Percentiles rank a stretch among this genome's conserved stretches.
Conservation (phyloP, 2,329 filamentous ascomycete genomes). For the Aspergillus sp. region DNA sequence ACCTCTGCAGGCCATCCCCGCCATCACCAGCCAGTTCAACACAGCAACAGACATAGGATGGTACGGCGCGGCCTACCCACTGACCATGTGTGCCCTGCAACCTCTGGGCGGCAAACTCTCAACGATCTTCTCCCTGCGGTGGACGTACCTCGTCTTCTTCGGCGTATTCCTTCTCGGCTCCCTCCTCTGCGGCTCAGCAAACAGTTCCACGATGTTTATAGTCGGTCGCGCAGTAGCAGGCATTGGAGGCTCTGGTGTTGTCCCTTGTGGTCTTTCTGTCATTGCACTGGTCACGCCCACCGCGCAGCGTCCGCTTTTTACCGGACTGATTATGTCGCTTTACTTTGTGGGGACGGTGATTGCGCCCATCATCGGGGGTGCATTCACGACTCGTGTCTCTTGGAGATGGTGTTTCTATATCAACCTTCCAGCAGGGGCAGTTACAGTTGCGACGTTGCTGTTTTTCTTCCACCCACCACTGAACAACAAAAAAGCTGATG, state of each 20-base stretch:
- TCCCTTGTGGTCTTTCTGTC: slow-evolving; percentile 31
- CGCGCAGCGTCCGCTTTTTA: slow-evolving; percentile 31
- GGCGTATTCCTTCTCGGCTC: slow-evolving; percentile 40
- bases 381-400: slow-evolving; percentile 25
- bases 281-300: slow-evolving; percentile 34
- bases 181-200: slow-evolving; percentile 32
- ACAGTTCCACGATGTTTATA: slow-evolving; percentile 31
- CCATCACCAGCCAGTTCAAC: slow-evolving; percentile 9
- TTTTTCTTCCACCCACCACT: slow-evolving; percentile 18
- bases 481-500: neutral
- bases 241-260: slow-evolving; percentile 29
- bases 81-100: slow-evolving; percentile 38
- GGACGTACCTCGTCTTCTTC: slow-evolving; percentile 32
- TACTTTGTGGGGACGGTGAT: slow-evolving; percentile 34
- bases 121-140: slow-evolving; percentile 37
- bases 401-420: slow-evolving; percentile 55
- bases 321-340: slow-evolving; percentile 32
- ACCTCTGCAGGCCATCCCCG: too few relatives aligned
- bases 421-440: slow-evolving; percentile 49
- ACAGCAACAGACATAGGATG: slow-evolving; percentile 44
- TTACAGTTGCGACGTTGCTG: slow-evolving; percentile 15
- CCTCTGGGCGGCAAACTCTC: slow-evolving; percentile 39
- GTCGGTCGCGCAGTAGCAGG: slow-evolving; percentile 37
- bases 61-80: slow-evolving; percentile 42
- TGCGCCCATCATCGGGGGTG: slow-evolving; percentile 39